phyloP scores from a whole-genome alignment of 2,329 filamentous ascomycete species.

The Ceratocystis ficicola region DNA sequence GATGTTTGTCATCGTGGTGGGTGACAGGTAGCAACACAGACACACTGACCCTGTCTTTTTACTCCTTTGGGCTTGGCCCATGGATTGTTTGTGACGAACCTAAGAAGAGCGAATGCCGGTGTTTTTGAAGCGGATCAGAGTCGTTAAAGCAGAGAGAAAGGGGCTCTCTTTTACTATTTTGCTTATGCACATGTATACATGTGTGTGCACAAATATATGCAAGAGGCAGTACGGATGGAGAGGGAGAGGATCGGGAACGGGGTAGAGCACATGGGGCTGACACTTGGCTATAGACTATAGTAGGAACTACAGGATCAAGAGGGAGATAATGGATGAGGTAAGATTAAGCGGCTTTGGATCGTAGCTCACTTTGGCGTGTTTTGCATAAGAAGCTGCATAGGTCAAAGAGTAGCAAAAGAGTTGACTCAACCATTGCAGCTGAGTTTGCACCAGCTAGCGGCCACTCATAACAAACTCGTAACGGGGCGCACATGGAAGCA shows the following conservation, averaged over 20 bases:
- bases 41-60: constrained; percentile 12
- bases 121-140: neutral
- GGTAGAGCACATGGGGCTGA: constrained; percentile 2
- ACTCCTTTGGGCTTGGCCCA: neutral
- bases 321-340: neutral
- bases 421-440: neutral
- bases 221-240: neutral
- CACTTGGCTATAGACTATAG: neutral
- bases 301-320: neutral
- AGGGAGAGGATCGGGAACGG: neutral
- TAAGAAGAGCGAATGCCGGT: neutral
- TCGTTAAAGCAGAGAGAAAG: neutral
- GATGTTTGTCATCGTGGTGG: neutral
- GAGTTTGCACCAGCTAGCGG: neutral
- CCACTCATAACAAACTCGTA: neutral
- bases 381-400: neutral
- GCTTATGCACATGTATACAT: neutral
- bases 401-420: neutral
- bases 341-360: constrained; percentile 6
- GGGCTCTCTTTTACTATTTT: neutral
- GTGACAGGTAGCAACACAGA: constrained; percentile 6
- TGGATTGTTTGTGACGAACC: neutral
- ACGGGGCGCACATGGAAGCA: neutral
- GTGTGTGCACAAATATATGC: neutral
- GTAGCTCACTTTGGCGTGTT: neutral